These are phyloP conservation scores for Colletotrichum sp. DNA, from an alignment of 2,329 filamentous ascomycete genomes.

Conservation along the genomic window DNA sequence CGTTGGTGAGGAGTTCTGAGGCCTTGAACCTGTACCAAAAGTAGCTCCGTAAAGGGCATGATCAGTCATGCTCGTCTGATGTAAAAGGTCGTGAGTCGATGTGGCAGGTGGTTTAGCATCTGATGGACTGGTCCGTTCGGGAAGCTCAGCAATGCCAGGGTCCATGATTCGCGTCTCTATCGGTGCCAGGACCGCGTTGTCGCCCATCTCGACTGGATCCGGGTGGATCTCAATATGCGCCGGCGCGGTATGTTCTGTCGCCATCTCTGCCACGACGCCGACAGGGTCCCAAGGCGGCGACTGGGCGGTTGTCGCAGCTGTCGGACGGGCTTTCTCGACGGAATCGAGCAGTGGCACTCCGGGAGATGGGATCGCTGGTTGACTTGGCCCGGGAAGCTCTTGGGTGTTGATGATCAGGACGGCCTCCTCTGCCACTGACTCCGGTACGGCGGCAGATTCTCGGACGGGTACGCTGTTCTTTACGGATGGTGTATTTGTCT, in stretches of 20 bases:
- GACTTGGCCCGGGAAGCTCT: background rate
- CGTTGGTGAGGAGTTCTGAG: background rate
- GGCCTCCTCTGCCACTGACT: background rate
- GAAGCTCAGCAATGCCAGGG: slow-evolving; percentile 41
- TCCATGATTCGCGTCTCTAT: slow-evolving; percentile 32
- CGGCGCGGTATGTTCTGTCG: slow-evolving; percentile 44
- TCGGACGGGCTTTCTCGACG: slow-evolving; percentile 34
- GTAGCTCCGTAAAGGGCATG: slow-evolving; percentile 17
- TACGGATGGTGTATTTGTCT: slow-evolving; percentile 26
- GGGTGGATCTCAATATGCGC: slow-evolving; percentile 48
- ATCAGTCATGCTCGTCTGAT: slow-evolving; percentile 19
- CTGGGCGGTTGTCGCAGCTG: slow-evolving; percentile 27
- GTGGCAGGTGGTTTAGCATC: slow-evolving; percentile 21
- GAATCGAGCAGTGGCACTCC: slow-evolving; percentile 37
- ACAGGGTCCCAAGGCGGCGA: slow-evolving; percentile 39
- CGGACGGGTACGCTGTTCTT: slow-evolving; percentile 24
- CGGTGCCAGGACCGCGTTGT: slow-evolving; percentile 38
- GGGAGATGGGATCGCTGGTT: background rate
- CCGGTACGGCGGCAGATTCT: background rate
- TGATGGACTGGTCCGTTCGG: slow-evolving; percentile 34
- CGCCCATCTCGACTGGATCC: slow-evolving; percentile 48
- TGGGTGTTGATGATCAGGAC: background rate
- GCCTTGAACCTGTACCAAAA: slow-evolving; percentile 18
- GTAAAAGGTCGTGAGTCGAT: slow-evolving; percentile 11
- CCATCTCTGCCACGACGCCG: slow-evolving; percentile 51